Evolutionary conservation across 108 stramenopile genomes (phyloP).

Genomic region (Ochromonas danica): DNA sequence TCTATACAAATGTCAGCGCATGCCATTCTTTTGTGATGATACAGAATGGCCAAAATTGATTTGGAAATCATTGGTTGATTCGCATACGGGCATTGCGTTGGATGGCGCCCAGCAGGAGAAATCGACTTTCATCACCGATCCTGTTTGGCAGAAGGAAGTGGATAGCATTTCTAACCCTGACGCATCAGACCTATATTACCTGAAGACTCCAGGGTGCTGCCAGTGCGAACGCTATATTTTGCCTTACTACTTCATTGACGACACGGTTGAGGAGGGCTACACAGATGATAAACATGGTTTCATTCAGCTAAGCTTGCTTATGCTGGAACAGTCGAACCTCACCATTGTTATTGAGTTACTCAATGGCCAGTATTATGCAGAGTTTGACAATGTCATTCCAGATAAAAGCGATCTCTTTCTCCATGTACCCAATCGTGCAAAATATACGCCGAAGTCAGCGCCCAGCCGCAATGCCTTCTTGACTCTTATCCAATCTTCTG

Average conservation of each 20-base stretch:
- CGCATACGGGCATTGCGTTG: constrained; percentile 5
- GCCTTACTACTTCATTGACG: constrained; percentile 52
- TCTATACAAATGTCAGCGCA: constrained; percentile 59
- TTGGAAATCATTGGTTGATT: constrained; percentile 51
- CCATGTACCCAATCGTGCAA: constrained; percentile 58
- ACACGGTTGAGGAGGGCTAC: constrained; percentile 46
- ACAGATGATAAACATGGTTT: constrained; percentile 73
- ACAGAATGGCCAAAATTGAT: constrained; percentile 56
- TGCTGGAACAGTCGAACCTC: constrained; percentile 59
- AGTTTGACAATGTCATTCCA: constrained; percentile 56
- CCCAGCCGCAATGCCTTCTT: constrained; percentile 49
- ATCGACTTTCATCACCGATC: constrained; percentile 28
- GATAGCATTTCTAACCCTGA: background rate
- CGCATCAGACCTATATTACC: background rate
- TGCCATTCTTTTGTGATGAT: constrained; percentile 68
- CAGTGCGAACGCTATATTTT: constrained; percentile 58
- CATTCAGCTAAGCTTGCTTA: constrained; percentile 65
- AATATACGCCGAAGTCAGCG: constrained; percentile 9
- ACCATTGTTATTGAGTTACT: constrained; percentile 68
- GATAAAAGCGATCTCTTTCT: constrained; percentile 59
- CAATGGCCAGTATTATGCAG: constrained; percentile 68
- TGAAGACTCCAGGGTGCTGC: constrained; percentile 64
- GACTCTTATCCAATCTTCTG: constrained; percentile 54
- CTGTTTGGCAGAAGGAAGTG: constrained; percentile 24
- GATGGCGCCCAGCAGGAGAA: constrained; percentile 20